Evolutionary conservation across 2,329 filamentous ascomycete genomes (phyloP).

Genomic region (Diaporthe sp.): DNA sequence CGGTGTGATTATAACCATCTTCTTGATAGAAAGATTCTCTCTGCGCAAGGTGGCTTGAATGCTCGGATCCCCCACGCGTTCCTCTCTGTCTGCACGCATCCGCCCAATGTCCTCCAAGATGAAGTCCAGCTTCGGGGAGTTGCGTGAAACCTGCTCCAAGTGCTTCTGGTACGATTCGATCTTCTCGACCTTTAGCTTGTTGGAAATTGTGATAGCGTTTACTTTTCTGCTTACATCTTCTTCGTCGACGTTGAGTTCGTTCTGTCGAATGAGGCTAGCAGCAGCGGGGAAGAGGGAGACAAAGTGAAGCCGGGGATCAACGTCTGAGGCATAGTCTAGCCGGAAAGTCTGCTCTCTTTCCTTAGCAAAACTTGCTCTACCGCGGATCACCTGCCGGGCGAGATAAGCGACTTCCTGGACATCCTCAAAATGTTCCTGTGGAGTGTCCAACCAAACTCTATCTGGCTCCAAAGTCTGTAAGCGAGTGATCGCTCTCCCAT

Average conservation of each 20-base stretch:
- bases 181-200: background rate
- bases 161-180: background rate
- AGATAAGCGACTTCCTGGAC: background rate
- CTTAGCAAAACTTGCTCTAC: background rate
- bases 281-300: background rate
- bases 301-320: background rate
- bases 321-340: background rate
- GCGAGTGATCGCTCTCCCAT: background rate
- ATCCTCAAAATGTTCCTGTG: background rate
- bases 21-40: background rate
- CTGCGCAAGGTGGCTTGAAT: background rate
- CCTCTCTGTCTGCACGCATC: background rate
- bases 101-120: background rate
- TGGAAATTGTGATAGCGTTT: background rate
- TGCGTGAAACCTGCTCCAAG: background rate
- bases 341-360: accelerated
- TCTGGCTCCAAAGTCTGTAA: background rate
- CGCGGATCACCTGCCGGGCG: background rate
- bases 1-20: background rate
- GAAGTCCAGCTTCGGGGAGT: background rate
- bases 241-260: background rate
- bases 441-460: background rate
- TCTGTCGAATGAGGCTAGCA: background rate
- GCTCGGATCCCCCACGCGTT: background rate
- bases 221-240: background rate